A percentile compares a stretch with the other conserved stretches of the same genome.
Conservation (phyloP, 2,329 filamentous ascomycete species). For the Clonostachys chloroleuca region DNA sequence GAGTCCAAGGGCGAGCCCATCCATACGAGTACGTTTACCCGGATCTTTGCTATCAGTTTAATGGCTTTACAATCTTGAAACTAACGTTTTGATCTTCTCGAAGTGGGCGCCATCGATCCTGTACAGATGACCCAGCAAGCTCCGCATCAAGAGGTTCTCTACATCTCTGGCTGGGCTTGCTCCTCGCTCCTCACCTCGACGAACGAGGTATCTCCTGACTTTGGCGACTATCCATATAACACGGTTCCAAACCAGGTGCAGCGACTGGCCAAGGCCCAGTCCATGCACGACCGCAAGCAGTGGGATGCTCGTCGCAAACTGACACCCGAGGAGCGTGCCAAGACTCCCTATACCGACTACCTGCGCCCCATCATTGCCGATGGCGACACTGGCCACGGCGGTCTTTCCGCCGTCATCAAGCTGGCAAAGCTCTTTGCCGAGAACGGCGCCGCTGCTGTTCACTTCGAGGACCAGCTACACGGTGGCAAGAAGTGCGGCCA, state of each 20-base stretch:
- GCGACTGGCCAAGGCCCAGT: conserved; percentile 91
- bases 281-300: conserved; percentile 93
- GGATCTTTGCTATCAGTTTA: not conserved
- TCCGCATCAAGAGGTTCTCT: conserved; percentile 90
- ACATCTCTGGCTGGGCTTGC: conserved; percentile 96
- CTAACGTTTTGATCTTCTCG: not conserved
- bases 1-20: conserved; percentile 78
- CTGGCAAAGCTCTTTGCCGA: conserved; percentile 96
- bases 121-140: conserved; percentile 99
- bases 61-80: not conserved
- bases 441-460: conserved; percentile 91
- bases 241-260: conserved; percentile 98
- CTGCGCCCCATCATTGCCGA: conserved; percentile 93
- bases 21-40: conserved; percentile 69
- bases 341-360: conserved; percentile 85
- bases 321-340: conserved; percentile 65
- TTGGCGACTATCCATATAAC: conserved; percentile 98
- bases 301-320: conserved; percentile 83
- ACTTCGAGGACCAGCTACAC: conserved; percentile 97
- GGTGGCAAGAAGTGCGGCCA: conserved; percentile 99
- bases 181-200: conserved; percentile 89
- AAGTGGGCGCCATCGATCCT: conserved; percentile 97
- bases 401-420: conserved; percentile 88
- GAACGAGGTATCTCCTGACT: conserved; percentile 96
- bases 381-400: conserved; percentile 93